phyloP scores from a whole-genome alignment of 2,329 filamentous ascomycete genomes.

The Rhynchosporium agropyri region DNA sequence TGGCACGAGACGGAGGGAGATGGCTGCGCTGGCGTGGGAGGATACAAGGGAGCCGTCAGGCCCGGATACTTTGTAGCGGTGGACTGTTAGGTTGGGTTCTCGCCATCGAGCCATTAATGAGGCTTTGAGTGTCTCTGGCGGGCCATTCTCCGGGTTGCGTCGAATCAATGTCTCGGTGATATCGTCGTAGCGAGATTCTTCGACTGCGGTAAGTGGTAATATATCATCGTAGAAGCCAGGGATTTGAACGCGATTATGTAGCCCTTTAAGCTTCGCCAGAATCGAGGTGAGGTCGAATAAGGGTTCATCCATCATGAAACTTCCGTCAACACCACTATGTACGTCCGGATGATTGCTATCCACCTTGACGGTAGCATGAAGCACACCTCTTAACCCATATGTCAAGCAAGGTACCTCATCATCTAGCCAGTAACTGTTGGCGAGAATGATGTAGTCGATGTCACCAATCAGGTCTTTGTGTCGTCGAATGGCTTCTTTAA shows the following conservation, averaged over 20 bases:
- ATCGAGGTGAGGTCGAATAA: constrained; percentile 87
- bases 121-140: constrained; percentile 72
- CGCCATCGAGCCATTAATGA: constrained; percentile 94
- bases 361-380: constrained; percentile 88
- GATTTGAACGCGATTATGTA: constrained; percentile 78
- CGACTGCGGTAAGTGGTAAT: constrained; percentile 71
- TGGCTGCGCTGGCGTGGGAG: constrained; percentile 80
- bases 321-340: constrained; percentile 96
- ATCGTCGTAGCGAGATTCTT: constrained; percentile 80
- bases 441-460: constrained; percentile 91
- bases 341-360: constrained; percentile 85
- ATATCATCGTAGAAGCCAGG: constrained; percentile 89
- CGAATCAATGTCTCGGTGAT: constrained; percentile 77
- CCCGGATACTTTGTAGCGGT: constrained; percentile 89
- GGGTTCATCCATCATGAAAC: constrained; percentile 84
- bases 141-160: constrained; percentile 63
- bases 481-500: constrained; percentile 77
- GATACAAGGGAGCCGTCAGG: constrained; percentile 92
- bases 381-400: constrained; percentile 89
- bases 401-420: constrained; percentile 95
- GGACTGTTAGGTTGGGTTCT: constrained; percentile 91
- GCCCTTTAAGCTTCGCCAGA: constrained; percentile 79
- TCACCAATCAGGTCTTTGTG: constrained; percentile 85
- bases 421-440: constrained; percentile 98
- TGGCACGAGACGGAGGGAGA: constrained; percentile 90